Evolutionary conservation across 2,329 filamentous ascomycete species (phyloP).

Genomic region (Epichloe typhina): DNA sequence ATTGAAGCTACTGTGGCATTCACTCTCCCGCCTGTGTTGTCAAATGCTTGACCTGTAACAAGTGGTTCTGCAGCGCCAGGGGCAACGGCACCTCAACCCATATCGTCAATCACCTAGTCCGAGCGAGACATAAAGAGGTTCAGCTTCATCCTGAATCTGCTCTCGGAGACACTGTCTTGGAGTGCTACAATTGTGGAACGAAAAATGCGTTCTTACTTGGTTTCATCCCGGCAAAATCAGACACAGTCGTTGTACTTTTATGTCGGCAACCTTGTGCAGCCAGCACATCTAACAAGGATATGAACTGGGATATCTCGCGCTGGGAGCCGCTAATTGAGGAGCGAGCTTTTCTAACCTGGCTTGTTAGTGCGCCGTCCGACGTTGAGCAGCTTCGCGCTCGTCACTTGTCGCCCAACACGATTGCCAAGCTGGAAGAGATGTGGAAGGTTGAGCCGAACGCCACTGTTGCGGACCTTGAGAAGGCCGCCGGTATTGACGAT

Average conservation of each 20-base stretch:
- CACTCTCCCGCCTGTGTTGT: conserved; percentile 92
- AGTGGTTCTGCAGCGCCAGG: conserved; percentile 98
- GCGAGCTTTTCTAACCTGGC: conserved; percentile 86
- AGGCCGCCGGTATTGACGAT: conserved; percentile 82
- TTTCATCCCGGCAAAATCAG: conserved; percentile 96
- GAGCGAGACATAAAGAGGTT: conserved; percentile 96
- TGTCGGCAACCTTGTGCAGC: conserved; percentile 94
- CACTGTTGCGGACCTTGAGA: conserved; percentile 83
- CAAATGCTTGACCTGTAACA: conserved; percentile 88
- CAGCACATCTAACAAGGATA: conserved; percentile 91
- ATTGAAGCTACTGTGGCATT: conserved; percentile 77
- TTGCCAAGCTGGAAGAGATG: conserved; percentile 91
- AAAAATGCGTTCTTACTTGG: conserved; percentile 97
- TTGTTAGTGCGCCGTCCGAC: conserved; percentile 78
- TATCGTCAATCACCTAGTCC: conserved; percentile 95
- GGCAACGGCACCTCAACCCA: conserved; percentile 95
- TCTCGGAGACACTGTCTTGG: conserved; percentile 87
- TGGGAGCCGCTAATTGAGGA: conserved; percentile 98
- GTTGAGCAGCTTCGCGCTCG: conserved; percentile 91
- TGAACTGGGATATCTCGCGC: conserved; percentile 98
- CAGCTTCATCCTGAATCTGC: conserved; percentile 88
- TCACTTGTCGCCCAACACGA: conserved; percentile 86
- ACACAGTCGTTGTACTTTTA: conserved; percentile 91
- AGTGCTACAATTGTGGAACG: conserved; percentile 99
- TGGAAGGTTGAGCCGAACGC: conserved; percentile 93